Base-by-base conservation (phyloP, 139 green algal species). In the Dunaliella sp. region DNA sequence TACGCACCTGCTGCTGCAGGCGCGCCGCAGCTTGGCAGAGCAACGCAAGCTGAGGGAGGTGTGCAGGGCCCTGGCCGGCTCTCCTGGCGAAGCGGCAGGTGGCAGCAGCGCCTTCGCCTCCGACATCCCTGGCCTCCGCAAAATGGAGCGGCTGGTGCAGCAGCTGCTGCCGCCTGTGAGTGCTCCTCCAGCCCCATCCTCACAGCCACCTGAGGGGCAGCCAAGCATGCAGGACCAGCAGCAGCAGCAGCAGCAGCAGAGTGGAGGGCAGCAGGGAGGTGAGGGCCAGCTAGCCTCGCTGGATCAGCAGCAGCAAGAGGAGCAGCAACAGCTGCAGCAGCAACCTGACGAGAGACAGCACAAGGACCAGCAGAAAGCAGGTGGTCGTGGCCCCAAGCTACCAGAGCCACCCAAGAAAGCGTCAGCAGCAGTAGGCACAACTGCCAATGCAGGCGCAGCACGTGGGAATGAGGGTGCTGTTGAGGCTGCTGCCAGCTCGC, bases 61-160 rank as follows among this genome's bases (percentile, higher is more conserved):
- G 72, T 82, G 65, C 48, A 88, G 84, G 77, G 77, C 78, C 33
- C 48, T 88, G 25, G 7, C 31, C 16, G 38, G 75, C 79, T 30
- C 57, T 84, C n/a, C 26, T 38, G 21, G 21, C 0, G 57, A 57
- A 25, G 33, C 38, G n/a, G 7, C 28, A 37, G 3, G 48, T 1
- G 3, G 30, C 74, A 86, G 74, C 75, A 81, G 35, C 1, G 38
- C 34, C 12, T 32, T 80, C 1, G 1, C 76, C 28, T 34, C 33
- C 36, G 31, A 59, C 34, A 80, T 79, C 26, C 82, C 48, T 30
- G 36, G 33, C 33, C 21, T 93, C 78, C 81, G 87, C 30, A 75
- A 58, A 72, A 74, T 91, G 73, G 88, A 93, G 84, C 75, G 83
- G 80, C 34, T 93, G 74, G 85, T 86, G 38, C 78, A 82, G 38